Evolutionary conservation across 257 asterid species (phyloP).

Genomic region (Ajuga chamaepitys): DNA sequence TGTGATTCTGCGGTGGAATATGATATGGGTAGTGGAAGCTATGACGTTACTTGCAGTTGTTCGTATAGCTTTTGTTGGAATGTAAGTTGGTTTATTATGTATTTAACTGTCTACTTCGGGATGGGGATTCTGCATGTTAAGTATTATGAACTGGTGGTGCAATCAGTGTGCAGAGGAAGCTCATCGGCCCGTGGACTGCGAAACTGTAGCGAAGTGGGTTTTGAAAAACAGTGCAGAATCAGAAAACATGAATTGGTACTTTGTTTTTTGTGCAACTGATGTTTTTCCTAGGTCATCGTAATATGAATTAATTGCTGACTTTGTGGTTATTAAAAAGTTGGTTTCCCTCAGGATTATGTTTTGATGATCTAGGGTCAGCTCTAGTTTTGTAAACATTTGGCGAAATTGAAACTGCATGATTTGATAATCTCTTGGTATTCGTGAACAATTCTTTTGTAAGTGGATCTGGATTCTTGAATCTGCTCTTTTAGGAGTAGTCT

Average conservation of each 20-base stretch:
- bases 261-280: neutral
- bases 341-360: neutral
- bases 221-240: conserved; percentile 97
- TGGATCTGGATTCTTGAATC: neutral
- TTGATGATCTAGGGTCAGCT: neutral
- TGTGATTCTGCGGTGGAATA: conserved; percentile 89
- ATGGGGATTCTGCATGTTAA: conserved; percentile 9
- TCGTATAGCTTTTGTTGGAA: conserved; percentile 95
- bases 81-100: conserved; percentile 50
- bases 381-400: neutral
- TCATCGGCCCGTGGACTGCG: conserved; percentile 97
- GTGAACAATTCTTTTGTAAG: neutral
- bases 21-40: conserved; percentile 90
- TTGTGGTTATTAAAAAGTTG: neutral
- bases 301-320: neutral
- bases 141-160: conserved; percentile 20
- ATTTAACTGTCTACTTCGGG: conserved; percentile 5
- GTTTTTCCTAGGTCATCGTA: neutral
- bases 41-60: conserved; percentile 91
- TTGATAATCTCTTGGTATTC: neutral
- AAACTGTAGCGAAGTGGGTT: conserved; percentile 86
- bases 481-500: neutral
- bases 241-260: conserved; percentile 97
- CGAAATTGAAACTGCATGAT: neutral
- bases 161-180: conserved; percentile 97